Percentiles rank a stretch among this genome's conserved stretches.
These are phyloP conservation scores for Stephania japonica DNA, from an alignment of 164 flowering plant species.

Conservation along the genomic window DNA sequence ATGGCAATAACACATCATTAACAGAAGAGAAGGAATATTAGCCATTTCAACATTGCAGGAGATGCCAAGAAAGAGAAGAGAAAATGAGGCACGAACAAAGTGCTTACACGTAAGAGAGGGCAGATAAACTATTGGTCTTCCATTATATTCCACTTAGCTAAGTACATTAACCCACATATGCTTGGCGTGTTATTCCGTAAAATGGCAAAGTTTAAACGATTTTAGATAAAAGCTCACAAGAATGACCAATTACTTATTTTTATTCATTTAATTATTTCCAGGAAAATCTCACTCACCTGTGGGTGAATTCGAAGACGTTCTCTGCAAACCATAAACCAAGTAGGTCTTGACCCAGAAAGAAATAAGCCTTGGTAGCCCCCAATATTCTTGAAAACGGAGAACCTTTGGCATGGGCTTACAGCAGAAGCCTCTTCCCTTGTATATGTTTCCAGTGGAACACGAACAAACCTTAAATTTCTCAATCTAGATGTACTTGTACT, in stretches of 20 bases:
- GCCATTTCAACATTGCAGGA: too few relatives aligned
- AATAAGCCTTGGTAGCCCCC: slow-evolving; percentile 89
- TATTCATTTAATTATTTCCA: background rate
- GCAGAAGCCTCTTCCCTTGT: slow-evolving; percentile 63
- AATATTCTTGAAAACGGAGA: slow-evolving; percentile 69
- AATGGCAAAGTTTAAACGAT: background rate
- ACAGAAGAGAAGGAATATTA: background rate
- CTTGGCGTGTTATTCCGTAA: background rate
- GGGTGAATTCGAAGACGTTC: slow-evolving; percentile 94
- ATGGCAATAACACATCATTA: background rate
- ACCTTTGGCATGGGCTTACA: slow-evolving; percentile 40
- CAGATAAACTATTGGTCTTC: too few relatives aligned
- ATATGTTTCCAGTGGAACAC: slow-evolving; percentile 59
- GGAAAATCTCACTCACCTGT: slow-evolving; percentile 50
- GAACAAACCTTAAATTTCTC: slow-evolving; percentile 78
- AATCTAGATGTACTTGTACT: slow-evolving; percentile 62
- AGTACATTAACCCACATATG: too few relatives aligned
- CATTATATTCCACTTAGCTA: too few relatives aligned
- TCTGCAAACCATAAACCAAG: slow-evolving; percentile 92
- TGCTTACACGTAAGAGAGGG: too few relatives aligned
- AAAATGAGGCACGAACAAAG: too few relatives aligned
- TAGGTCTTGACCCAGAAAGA: slow-evolving; percentile 84
- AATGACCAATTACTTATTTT: background rate
- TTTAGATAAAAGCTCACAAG: background rate
- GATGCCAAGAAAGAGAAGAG: too few relatives aligned